Base-by-base conservation (phyloP, 176 grass and related monocot genomes). In the Eleusine coracana region DNA sequence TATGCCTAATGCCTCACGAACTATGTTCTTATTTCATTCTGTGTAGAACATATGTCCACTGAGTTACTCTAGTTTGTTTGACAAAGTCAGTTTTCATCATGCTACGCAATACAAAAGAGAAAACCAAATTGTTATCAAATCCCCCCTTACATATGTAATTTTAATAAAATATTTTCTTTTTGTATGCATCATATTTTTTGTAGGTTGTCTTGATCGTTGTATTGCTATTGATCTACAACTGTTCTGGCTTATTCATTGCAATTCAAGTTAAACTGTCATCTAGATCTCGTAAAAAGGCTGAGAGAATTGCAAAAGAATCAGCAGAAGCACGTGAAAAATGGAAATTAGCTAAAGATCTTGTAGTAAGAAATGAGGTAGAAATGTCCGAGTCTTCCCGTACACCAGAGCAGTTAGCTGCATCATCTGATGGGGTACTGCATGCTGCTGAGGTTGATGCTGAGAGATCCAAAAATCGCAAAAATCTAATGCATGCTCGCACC, bases 151-250 rank as follows among this genome's bases (percentile, higher is more conserved):
- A 23, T 59, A 23, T 23, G 7, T 21, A 56, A 10, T 6, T 56
- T 56, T 56, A 56, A 1, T 56, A 21, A 56, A 21, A 6, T 7
- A 21, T 20, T 55, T 55, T 21, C 16, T 1, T 56, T 21, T 21
- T 56, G 5, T 21, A 66, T 28, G 4, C 7, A 12, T 58, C 1
- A 28, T 81, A 3, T 63, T 73, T 8, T 34, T 68, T 91, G 28
- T 55, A 94, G 92, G 84, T 62, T 87, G 20, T 70, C 56, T 87
- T 94, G 70, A 76, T 66, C 64, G 40, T 87, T 63, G 11, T 87
- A 74, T 87, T 91, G 27, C 85, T 94, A 45, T 28, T 94, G 61
- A 87, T 94, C 66, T 94, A 91, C 78, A 94, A 94, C 70, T 91
- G 82, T 74, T 94, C 84, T 73, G 89, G 74, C 70, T 81, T 80